Evolutionary conservation across 176 grass and related monocot species (phyloP), one percentile per base, ranked within the genome.

Genomic region (Oryza meyeriana): DNA sequence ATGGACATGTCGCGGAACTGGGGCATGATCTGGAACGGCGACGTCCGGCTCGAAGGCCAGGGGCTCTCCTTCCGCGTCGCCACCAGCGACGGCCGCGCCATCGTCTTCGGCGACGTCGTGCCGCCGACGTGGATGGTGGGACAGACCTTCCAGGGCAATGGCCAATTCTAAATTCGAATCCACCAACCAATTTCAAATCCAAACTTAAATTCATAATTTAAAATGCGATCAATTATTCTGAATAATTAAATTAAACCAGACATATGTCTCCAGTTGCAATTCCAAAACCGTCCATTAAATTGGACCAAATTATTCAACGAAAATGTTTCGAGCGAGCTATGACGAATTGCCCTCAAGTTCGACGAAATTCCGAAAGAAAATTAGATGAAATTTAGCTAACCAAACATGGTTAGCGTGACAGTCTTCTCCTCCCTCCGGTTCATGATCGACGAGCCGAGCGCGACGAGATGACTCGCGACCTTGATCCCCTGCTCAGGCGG

Each of bases 61-160:
- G 74, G 74, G 1, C 74, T 83, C 13, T 88, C 86, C 18, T 88
- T 87, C 26, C 42, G 26, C 3, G 66, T 87, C 1, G 65, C 64
- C 11, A 65, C 79, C 4, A 5, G 65, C 14, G 80, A 78, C 5
- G 74, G 80, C 1, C 74, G 74, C 20, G 33, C 79, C 42, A 13
- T 78, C 18, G 44, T 44, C 10, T 26, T 88, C 2, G 27, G 64
- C 9, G 6, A 2, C 25, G 66, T 63, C 80, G 80, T 83, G 66
- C 86, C 86, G 41, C 13, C 58, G 26, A 22, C 18, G 2, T 88
- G 86, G 86, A 61, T 67, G 0, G 65, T 75, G 61, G 61, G 71
- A 1, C 81, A 75, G 61, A 83, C 71, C 61, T 83, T 83, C 81
- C 14, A 83, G 61, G 71, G 55, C 13, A 65, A 1, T 17, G 29